A percentile compares a stretch with the other conserved stretches of the same genome.
Evolutionary conservation across 129 eudicot species (phyloP).

Genomic region (Saposhnikovia divaricata): DNA sequence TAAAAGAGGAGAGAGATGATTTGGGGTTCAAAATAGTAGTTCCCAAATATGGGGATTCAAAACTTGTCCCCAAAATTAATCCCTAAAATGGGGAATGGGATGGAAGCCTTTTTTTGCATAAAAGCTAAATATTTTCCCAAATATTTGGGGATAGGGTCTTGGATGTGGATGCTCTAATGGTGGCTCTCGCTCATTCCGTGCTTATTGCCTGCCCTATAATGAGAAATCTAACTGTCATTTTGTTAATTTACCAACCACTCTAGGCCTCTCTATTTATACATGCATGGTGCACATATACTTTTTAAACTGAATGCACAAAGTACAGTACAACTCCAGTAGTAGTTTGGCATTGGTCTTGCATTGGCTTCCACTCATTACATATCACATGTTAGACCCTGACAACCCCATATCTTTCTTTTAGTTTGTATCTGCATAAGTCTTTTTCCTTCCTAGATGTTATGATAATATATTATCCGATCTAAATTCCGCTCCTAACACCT

Average conservation of each 20-base stretch:
- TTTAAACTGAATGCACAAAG: background rate
- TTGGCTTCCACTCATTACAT: background rate
- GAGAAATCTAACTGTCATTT: constrained; percentile 1
- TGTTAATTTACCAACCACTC: background rate
- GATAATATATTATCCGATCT: no score
- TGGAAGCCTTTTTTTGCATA: no score
- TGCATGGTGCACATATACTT: background rate
- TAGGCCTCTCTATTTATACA: background rate
- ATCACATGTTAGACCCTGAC: constrained; percentile 1
- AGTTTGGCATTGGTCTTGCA: constrained; percentile 1
- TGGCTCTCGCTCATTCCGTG: background rate
- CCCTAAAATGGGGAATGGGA: no score
- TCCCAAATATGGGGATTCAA: no score
- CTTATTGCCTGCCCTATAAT: background rate
- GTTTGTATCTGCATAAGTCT: background rate
- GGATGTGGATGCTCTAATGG: no score
- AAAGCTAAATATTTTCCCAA: no score
- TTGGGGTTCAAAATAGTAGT: no score
- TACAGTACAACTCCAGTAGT: background rate
- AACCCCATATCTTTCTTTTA: constrained; percentile 1
- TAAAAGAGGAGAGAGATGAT: no score
- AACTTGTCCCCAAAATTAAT: no score
- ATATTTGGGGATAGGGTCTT: no score
- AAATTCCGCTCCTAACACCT: no score
- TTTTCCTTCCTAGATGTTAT: background rate